These are phyloP conservation scores for Margaritispora aquatica DNA, from an alignment of 495 filamentous ascomycete species.

Conservation along the genomic window DNA sequence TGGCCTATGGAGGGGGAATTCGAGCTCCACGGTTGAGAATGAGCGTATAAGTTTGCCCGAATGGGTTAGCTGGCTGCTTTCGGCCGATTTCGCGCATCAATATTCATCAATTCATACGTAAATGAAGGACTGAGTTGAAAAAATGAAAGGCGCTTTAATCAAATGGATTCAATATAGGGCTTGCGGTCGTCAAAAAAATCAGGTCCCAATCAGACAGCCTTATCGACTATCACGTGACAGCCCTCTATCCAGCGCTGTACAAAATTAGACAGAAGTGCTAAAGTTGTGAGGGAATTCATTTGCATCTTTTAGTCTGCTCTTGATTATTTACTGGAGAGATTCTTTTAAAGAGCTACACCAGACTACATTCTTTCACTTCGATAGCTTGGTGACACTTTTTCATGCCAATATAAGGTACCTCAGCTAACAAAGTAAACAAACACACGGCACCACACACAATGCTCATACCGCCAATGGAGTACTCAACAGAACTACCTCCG, in stretches of 20 bases:
- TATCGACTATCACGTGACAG: not conserved
- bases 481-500: constrained; percentile 3
- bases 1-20: not conserved
- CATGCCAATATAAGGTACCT: too few species aligned
- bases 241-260: too few species aligned
- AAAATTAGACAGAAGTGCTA: too few species aligned
- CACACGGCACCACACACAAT: not conserved
- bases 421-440: too few species aligned
- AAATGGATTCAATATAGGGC: not conserved
- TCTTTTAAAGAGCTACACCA: too few species aligned
- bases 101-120: not conserved
- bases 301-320: too few species aligned
- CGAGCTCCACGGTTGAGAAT: not conserved
- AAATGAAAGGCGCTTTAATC: not conserved
- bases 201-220: not conserved
- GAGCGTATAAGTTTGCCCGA: not conserved
- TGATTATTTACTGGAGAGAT: not conserved
- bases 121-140: not conserved
- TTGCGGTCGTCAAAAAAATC: not conserved
- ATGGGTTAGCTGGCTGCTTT: not conserved
- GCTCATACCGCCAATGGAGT: constrained; percentile 1
- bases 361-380: too few species aligned
- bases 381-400: too few species aligned
- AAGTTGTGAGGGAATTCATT: too few species aligned
- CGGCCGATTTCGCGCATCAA: not conserved